These are phyloP conservation scores for Boechera retrofracta DNA, from an alignment of 345 rosid species.

Conservation along the genomic window DNA sequence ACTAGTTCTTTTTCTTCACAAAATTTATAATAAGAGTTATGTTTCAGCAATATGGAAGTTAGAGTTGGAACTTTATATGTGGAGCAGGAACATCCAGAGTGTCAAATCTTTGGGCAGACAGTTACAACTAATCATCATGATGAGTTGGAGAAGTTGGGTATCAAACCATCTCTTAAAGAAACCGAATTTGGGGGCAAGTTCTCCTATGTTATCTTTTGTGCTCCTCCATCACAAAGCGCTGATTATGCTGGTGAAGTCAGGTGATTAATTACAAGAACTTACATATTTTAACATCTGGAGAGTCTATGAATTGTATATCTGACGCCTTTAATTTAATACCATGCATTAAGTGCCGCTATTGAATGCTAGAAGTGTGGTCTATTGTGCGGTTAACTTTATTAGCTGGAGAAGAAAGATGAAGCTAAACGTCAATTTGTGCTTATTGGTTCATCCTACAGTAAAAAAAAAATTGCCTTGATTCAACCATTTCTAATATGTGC, in stretches of 20 bases:
- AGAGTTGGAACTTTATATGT: constrained; percentile 37
- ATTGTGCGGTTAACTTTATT: background rate
- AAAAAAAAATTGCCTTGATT: background rate
- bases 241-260: constrained; percentile 87
- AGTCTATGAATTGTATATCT: constrained; percentile 10
- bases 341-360: background rate
- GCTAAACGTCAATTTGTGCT: constrained; percentile 1
- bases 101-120: constrained; percentile 85
- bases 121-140: constrained; percentile 78
- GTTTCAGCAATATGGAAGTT: constrained; percentile 20
- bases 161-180: constrained; percentile 72
- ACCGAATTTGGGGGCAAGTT: constrained; percentile 51
- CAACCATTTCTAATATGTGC: constrained; percentile 10
- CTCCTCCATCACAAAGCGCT: constrained; percentile 82
- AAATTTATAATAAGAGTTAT: background rate
- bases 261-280: constrained; percentile 44
- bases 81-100: constrained; percentile 76
- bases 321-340: background rate
- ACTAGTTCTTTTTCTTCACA: background rate
- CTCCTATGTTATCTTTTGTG: constrained; percentile 88
- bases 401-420: constrained; percentile 3
- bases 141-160: constrained; percentile 77
- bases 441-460: background rate
- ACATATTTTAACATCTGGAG: background rate
- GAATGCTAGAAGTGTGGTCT: constrained; percentile 1